phyloP scores from a whole-genome alignment of 441 rosid genomes.

The Macaranga tanarius region DNA sequence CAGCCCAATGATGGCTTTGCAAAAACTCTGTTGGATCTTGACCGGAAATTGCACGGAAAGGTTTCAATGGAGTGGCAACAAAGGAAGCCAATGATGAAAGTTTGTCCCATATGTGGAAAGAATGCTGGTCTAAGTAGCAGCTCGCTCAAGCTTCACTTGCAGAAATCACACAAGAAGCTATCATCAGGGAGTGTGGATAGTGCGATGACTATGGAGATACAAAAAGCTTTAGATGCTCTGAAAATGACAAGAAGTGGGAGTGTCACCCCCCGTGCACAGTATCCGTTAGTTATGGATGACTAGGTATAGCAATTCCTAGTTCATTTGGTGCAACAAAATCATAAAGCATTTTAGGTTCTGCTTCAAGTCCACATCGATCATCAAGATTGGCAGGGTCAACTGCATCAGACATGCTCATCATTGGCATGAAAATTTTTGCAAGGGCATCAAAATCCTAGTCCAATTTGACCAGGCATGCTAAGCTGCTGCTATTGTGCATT shows the following conservation, averaged over 20 bases:
- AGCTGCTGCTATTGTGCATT: neutral
- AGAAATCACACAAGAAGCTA: conserved; percentile 77
- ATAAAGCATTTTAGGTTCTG: no score
- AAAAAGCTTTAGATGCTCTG: conserved; percentile 82
- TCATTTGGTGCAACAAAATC: neutral
- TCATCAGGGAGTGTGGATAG: conserved; percentile 97
- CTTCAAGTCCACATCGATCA: neutral
- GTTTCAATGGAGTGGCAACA: conserved; percentile 97
- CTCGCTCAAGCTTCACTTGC: conserved; percentile 89
- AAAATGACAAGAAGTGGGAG: conserved; percentile 67
- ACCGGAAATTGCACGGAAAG: conserved; percentile 68
- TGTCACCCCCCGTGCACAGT: conserved; percentile 50
- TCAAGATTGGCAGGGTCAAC: neutral
- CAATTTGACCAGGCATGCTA: neutral
- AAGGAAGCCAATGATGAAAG: conserved; percentile 78
- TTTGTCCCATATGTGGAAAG: conserved; percentile 92
- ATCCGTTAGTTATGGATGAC: conserved; percentile 43
- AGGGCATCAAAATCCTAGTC: neutral
- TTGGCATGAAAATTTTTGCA: no score
- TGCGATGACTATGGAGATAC: conserved; percentile 96
- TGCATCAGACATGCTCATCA: neutral
- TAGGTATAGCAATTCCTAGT: conserved; percentile 2
- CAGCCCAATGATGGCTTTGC: conserved; percentile 98
- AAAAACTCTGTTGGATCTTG: conserved; percentile 57
- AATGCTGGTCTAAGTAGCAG: conserved; percentile 94